phyloP scores from a whole-genome alignment of 495 filamentous ascomycete genomes.

The Neurospora tetraspora region DNA sequence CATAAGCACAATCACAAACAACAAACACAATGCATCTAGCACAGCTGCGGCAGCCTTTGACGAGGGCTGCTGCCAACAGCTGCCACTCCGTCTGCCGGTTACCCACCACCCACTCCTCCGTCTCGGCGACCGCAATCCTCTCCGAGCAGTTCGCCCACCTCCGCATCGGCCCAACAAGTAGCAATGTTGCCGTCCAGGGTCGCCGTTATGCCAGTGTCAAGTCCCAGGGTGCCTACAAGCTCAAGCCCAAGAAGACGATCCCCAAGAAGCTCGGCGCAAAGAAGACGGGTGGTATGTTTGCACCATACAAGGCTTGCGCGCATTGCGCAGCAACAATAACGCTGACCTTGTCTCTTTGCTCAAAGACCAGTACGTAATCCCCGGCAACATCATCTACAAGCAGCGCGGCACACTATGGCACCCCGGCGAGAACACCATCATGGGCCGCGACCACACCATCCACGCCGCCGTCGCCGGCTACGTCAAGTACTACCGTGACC shows the following conservation, averaged over 20 bases:
- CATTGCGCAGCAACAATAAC: neutral
- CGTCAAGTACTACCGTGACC: conserved; percentile 93
- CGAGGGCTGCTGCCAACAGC: conserved; percentile 34
- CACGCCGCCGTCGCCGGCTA: conserved; percentile 75
- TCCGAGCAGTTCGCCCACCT: conserved; percentile 18
- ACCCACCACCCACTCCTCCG: conserved; percentile 12
- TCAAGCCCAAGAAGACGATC: conserved; percentile 69
- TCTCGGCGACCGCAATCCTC: conserved; percentile 9
- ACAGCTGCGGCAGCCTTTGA: conserved; percentile 43
- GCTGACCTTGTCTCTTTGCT: neutral
- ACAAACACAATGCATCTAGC: conserved; percentile 35
- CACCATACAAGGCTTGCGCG: neutral
- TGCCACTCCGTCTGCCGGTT: conserved; percentile 8
- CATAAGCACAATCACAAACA: neutral
- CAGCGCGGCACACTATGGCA: conserved; percentile 93
- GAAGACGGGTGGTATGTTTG: conserved; percentile 62
- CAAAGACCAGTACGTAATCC: conserved; percentile 76
- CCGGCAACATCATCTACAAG: conserved; percentile 95
- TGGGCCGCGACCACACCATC: conserved; percentile 97
- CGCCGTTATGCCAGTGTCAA: conserved; percentile 73
- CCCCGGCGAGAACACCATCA: conserved; percentile 82
- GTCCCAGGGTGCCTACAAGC: conserved; percentile 76
- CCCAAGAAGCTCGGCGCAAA: conserved; percentile 94
- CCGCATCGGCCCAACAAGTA: conserved; percentile 5
- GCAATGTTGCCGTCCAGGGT: conserved; percentile 31